A percentile compares a stretch with the other conserved stretches of the same genome.
These are phyloP conservation scores for Neurospora discreta DNA, from an alignment of 495 filamentous ascomycete species.

Conservation along the genomic window DNA sequence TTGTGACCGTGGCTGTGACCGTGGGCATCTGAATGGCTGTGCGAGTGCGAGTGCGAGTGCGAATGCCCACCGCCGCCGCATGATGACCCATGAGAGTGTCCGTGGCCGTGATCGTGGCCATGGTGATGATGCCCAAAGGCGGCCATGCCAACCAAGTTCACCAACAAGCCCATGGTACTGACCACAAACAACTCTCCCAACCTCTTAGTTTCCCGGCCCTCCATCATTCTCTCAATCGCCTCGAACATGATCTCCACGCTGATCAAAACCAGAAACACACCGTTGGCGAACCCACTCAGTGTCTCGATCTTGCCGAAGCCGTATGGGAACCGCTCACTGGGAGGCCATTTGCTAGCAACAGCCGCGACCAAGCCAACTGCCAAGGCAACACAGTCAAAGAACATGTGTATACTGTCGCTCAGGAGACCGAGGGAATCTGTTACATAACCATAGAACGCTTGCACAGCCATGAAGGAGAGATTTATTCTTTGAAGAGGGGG, in stretches of 20 bases:
- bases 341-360: slow-evolving; percentile 95
- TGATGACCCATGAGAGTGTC: slow-evolving; percentile 23
- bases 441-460: slow-evolving; percentile 84
- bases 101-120: slow-evolving; percentile 52
- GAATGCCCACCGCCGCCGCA: slow-evolving; percentile 18
- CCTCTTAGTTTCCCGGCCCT: slow-evolving; percentile 71
- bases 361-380: slow-evolving; percentile 88
- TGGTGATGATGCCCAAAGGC: slow-evolving; percentile 70
- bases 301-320: slow-evolving; percentile 97
- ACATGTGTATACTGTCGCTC: slow-evolving; percentile 98
- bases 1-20: slow-evolving; percentile 26
- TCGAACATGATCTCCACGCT: slow-evolving; percentile 96
- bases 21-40: slow-evolving; percentile 40
- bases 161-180: slow-evolving; percentile 68
- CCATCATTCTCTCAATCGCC: slow-evolving; percentile 73
- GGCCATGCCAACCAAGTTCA: slow-evolving; percentile 86
- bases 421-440: slow-evolving; percentile 89
- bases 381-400: slow-evolving; percentile 93
- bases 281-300: slow-evolving; percentile 91
- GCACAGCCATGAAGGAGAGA: slow-evolving; percentile 88
- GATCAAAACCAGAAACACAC: slow-evolving; percentile 90
- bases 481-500: slow-evolving; percentile 55
- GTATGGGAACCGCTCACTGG: slow-evolving; percentile 78
- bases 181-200: slow-evolving; percentile 81
- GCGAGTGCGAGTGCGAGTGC: slow-evolving; percentile 53